Base-by-base conservation (phyloP, 352 stramenopile genomes). In the Globisporangium viniferum region DNA sequence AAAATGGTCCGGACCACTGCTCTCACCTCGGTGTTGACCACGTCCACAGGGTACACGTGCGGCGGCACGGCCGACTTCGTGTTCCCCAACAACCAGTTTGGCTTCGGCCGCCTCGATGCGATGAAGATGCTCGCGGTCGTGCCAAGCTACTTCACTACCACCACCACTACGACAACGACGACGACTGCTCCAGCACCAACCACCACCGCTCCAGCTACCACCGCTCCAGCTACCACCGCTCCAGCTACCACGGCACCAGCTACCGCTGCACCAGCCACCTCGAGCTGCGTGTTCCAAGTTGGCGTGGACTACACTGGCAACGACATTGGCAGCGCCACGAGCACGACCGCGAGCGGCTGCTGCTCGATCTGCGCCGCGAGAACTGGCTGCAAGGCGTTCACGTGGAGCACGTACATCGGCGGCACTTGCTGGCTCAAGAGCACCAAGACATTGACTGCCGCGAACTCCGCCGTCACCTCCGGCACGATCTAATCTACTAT, bases 371-470 rank as follows among this genome's bases (percentile, higher is more conserved):
- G 71, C 51, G 35, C 18, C 18, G 41, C 41, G 12, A 29, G 2
- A 6, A 6, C 18, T 5, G 58, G 48, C 49, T 70, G 64, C 64
- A 62, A 55, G 9, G 73, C 69, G 9, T 91, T 78, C 64, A 81
- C 79, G n/a, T 91, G 82, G 82, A 79, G 60, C 9, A 75, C 74
- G 59, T 74, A 80, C 63, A 73, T 70, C 22, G 75, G 74, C 1
- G 82, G 82, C 18, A 86, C 79, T 8, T 91, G 83, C 65, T 89
- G 70, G 73, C 73, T 91, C 41, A 92, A 91, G 71, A 81, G 67
- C 33, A 49, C 18, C 44, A 82, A 77, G 62, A 71, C 64, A 4
- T 33, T n/a, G 1, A 22, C 20, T 1, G 20, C 22, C 8, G 33
- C 5, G 5, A 53, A 63, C 35, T 51, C 31, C 5, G 24, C 35